phyloP scores from a whole-genome alignment of 768 basidiomycete genomes.

The Suillus sp. region DNA sequence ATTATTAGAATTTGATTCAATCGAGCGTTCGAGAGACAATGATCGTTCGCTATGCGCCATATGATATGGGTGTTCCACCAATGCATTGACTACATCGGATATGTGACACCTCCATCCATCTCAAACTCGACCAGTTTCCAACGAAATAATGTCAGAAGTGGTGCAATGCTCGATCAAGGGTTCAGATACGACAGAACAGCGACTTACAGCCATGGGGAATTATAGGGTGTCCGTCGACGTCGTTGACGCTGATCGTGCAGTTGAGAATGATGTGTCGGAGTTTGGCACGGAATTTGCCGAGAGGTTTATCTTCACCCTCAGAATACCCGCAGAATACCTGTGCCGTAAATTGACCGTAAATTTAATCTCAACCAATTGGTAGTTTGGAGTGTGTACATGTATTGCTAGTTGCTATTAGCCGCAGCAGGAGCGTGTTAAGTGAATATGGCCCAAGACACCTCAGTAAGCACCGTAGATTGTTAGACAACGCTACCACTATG shows the following conservation, averaged over 20 bases:
- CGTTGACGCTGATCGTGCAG: conserved; percentile 2
- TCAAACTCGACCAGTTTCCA: background rate
- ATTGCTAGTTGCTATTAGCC: background rate
- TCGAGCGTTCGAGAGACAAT: background rate
- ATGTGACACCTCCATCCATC: background rate
- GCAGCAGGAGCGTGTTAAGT: background rate
- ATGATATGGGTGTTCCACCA: background rate
- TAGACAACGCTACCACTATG: background rate
- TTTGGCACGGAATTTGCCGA: conserved; percentile 4
- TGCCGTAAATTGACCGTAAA: no score
- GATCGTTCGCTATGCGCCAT: background rate
- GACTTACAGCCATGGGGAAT: conserved; percentile 4
- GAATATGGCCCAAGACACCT: background rate
- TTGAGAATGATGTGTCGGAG: conserved; percentile 7
- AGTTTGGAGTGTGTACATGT: background rate
- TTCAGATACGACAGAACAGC: background rate
- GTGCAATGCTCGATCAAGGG: background rate
- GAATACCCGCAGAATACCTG: no score
- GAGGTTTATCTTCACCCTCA: background rate
- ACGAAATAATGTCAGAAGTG: background rate
- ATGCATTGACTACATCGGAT: background rate
- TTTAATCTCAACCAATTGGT: background rate
- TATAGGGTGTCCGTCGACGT: conserved; percentile 1
- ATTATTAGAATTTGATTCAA: background rate
- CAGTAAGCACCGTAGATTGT: background rate